Conservation (phyloP, 2,329 filamentous ascomycete species). For the Xylariaceae sp. region DNA sequence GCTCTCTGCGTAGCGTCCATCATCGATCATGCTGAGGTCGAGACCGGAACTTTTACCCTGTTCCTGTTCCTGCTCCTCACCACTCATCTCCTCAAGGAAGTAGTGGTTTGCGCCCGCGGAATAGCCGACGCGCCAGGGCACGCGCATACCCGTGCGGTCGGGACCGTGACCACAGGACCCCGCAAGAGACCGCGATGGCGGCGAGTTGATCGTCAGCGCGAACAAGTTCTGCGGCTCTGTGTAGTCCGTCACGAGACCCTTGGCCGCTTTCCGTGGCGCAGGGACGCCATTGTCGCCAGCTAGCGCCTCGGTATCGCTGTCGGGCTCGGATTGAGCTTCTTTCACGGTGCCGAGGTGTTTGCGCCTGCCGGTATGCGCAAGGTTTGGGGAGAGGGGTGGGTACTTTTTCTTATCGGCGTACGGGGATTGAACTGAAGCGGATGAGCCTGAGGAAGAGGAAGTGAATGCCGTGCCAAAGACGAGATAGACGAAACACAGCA, state of each 20-base stretch:
- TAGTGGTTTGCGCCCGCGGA: conserved; percentile 27
- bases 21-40: not conserved
- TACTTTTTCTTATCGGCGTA: not conserved
- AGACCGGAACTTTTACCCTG: not conserved
- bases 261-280: conserved; percentile 4
- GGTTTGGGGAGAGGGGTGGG: not conserved
- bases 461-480: conserved; percentile 39
- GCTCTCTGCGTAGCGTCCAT: conserved; percentile 12
- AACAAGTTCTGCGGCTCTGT: conserved; percentile 74
- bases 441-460: no score
- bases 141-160: conserved; percentile 18
- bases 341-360: not conserved
- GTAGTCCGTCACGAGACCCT: conserved; percentile 64
- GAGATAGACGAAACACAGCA: conserved; percentile 60
- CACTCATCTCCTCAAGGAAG: conserved; percentile 24
- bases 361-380: not conserved
- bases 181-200: conserved; percentile 22
- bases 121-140: conserved; percentile 26
- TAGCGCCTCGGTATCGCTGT: conserved; percentile 2
- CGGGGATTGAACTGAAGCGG: not conserved
- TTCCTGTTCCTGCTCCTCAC: not conserved
- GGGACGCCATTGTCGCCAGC: not conserved
- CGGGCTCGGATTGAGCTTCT: not conserved
- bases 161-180: conserved; percentile 29
- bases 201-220: conserved; percentile 58